Evolutionary conservation across 2,329 filamentous ascomycete genomes (phyloP).

Genomic region (Penicillium polonicum): DNA sequence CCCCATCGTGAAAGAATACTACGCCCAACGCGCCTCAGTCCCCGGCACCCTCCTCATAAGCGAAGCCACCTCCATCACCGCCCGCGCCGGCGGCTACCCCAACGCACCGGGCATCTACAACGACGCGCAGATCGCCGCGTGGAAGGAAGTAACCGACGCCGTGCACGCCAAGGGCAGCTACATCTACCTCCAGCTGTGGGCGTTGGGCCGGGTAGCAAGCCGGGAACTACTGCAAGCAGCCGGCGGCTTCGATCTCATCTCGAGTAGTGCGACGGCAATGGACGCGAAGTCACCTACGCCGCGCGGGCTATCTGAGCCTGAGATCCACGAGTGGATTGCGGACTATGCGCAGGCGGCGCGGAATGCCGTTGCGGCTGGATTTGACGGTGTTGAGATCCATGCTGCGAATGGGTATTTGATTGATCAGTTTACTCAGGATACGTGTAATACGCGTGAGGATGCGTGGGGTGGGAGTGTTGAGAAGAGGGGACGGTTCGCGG

Average conservation of each 20-base stretch:
- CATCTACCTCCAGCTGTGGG: constrained; percentile 64
- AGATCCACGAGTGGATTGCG: constrained; percentile 44
- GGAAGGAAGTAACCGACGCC: constrained; percentile 60
- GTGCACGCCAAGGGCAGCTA: constrained; percentile 63
- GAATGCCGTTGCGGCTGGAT: constrained; percentile 56
- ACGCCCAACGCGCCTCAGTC: constrained; percentile 52
- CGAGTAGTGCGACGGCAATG: constrained; percentile 22
- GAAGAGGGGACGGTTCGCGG: constrained; percentile 49
- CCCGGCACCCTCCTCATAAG: constrained; percentile 59
- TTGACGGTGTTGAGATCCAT: constrained; percentile 54
- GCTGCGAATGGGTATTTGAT: constrained; percentile 52
- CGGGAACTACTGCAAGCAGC: constrained; percentile 27
- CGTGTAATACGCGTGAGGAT: constrained; percentile 50
- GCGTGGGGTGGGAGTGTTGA: constrained; percentile 51
- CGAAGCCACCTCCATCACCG: constrained; percentile 56
- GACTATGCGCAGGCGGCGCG: constrained; percentile 48
- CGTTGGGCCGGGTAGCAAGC: constrained; percentile 56
- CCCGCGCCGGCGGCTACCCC: constrained; percentile 48
- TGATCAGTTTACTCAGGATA: constrained; percentile 53
- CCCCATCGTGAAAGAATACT: constrained; percentile 51
- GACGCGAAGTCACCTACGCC: constrained; percentile 31
- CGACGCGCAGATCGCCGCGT: constrained; percentile 57
- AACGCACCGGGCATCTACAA: constrained; percentile 60
- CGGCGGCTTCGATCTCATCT: constrained; percentile 18
- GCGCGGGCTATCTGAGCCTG: constrained; percentile 36